Base-by-base conservation (phyloP, 768 basidiomycete species). In the Mycena alexandri region DNA sequence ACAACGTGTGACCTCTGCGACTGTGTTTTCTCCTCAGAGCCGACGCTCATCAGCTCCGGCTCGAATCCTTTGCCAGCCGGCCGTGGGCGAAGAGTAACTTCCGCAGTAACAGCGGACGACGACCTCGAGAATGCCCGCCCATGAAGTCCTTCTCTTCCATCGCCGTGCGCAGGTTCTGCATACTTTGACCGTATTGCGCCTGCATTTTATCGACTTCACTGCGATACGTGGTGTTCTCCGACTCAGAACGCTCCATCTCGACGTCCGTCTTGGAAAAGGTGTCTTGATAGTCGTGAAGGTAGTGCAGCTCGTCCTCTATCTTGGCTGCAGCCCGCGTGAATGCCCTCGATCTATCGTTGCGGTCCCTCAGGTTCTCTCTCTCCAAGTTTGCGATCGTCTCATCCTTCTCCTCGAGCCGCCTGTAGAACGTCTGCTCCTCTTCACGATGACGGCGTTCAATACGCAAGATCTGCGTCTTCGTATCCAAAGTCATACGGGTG, bases 21-120 rank as follows among this genome's bases (percentile, higher is more conserved):
- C 53, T 54, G 53, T 9, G 53, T 54, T 21, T 54, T 54, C 53
- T 54, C 53, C 53, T 54, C 36, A 41, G 51, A 53, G 34, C 33
- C 51, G 33, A 54, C 36, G 36, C 53, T 54, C 33, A 54, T 22
- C 53, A 21, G 36, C 36, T 54, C 36, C 53, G 53, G 34, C 53
- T 54, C 53, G 36, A 9, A 54, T n/a, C 53, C 53, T 22, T 54
- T 54, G 36, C 53, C 36, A 38, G 36, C 53, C 53, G 34, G 36
- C n/a, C 53, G 53, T 22, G 53, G 53, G n/a, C 53, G 53, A 41
- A 54, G 53, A 41, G 53, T 54, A 36, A 54, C 53, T 54, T 54
- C 53, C 53, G 53, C 36, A 41, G 36, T 41, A 21, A 54, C 36
- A 11, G 53, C 36, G 36, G 53, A 21, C n/a, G 53, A 54, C 53